These are phyloP conservation scores for Corchorus olitorius DNA, from an alignment of 345 rosid species.

Conservation along the genomic window DNA sequence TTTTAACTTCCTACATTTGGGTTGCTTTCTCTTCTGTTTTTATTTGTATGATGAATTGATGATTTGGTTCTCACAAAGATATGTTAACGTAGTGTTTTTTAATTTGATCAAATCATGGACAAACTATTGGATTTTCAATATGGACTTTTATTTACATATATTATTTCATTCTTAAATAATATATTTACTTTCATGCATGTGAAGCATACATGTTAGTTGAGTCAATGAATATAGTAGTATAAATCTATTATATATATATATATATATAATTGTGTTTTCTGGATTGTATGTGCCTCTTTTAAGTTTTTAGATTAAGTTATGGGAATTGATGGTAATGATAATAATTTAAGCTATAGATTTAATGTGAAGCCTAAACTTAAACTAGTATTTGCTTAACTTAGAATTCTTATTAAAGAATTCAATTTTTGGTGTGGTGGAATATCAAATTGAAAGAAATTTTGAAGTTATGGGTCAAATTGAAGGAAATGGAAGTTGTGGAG, in stretches of 20 bases:
- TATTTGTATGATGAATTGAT: no score
- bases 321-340: background rate
- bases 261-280: background rate
- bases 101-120: background rate
- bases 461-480: no score
- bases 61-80: no score
- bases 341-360: background rate
- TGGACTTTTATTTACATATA: no score
- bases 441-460: no score
- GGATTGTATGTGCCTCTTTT: background rate
- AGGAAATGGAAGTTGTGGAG: no score
- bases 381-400: no score
- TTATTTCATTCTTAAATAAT: background rate
- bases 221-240: background rate
- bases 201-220: background rate
- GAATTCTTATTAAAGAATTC: no score
- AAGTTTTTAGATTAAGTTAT: background rate
- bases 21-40: background rate
- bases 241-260: no score
- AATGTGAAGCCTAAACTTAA: no score
- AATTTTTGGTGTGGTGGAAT: no score
- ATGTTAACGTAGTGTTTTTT: background rate
- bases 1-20: background rate
- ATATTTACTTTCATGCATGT: slow-evolving; percentile 2
- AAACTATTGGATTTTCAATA: background rate